These are phyloP conservation scores for Fusarium sp. DNA, from an alignment of 2,329 filamentous ascomycete species.

Conservation along the genomic window DNA sequence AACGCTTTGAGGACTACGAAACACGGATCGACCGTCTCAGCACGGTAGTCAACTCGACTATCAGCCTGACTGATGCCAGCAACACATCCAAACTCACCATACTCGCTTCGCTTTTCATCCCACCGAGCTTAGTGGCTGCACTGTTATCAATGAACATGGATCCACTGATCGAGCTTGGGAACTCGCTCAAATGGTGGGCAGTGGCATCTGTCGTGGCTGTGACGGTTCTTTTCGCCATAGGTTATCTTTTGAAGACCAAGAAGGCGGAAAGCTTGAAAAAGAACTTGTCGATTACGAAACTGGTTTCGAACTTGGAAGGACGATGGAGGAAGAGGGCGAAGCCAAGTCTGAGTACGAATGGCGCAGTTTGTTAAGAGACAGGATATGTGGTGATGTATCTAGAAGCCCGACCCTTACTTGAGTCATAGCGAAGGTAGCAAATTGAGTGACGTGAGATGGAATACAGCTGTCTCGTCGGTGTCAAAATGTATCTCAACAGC, in stretches of 20 bases:
- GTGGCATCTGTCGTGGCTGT: background rate
- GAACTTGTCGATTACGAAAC: background rate
- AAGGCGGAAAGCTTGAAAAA: background rate
- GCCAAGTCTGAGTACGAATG: background rate
- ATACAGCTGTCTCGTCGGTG: background rate
- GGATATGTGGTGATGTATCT: no score
- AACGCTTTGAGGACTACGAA: background rate
- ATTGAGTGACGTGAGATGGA: fast-evolving
- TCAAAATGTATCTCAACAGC: fast-evolving
- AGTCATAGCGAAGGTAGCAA: background rate
- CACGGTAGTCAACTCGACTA: background rate
- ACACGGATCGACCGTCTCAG: background rate
- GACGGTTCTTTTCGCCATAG: background rate
- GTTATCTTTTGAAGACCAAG: background rate
- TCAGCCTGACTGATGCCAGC: background rate
- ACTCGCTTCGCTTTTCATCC: background rate
- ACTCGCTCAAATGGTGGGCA: background rate
- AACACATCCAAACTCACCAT: background rate
- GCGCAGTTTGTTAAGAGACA: fast-evolving
- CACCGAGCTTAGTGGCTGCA: background rate
- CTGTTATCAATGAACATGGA: background rate
- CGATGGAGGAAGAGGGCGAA: background rate
- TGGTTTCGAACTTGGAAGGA: background rate
- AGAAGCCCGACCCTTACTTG: fast-evolving
- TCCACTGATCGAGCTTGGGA: background rate